These are phyloP conservation scores for Candida piceae DNA, from an alignment of 805 yeast genomes.

Conservation along the genomic window DNA sequence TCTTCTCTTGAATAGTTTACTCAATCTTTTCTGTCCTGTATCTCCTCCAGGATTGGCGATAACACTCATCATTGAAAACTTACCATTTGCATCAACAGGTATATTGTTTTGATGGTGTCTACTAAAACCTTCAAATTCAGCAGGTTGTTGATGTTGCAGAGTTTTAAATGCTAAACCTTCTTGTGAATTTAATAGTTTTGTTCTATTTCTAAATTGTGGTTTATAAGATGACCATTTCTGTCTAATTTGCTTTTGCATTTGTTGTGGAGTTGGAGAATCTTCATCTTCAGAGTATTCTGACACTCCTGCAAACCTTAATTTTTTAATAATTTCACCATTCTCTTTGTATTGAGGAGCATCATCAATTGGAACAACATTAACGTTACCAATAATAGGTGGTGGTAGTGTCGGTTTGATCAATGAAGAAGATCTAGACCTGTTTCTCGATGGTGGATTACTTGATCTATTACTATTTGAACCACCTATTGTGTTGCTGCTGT, in stretches of 20 bases:
- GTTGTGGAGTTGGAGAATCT: conserved; percentile 46
- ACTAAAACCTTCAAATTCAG: conserved; percentile 21
- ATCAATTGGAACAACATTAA: conserved; percentile 14
- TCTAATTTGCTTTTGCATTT: conserved; percentile 30
- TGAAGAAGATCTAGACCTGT: conserved; percentile 18
- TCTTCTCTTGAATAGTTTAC: conserved; percentile 27
- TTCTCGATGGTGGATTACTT: conserved; percentile 4
- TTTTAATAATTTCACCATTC: conserved; percentile 29
- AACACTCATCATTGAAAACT: conserved; percentile 29
- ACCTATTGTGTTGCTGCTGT: too few species aligned
- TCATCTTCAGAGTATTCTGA: conserved; percentile 47
- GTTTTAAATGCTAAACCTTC: conserved; percentile 33
- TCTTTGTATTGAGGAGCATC: conserved; percentile 10
- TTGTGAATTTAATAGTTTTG: conserved; percentile 28
- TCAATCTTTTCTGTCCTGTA: conserved; percentile 16
- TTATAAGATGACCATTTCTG: conserved; percentile 31
- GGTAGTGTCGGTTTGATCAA: conserved; percentile 13
- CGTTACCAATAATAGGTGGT: conserved; percentile 18
- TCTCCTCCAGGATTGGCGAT: conserved; percentile 6
- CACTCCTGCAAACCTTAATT: conserved; percentile 50
- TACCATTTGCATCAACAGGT: conserved; percentile 23
- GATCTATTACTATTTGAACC: neutral
- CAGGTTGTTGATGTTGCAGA: conserved; percentile 11
- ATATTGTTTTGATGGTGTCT: conserved; percentile 11
- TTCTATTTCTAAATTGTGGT: conserved; percentile 28